Evolutionary conservation across 1,139 yeast species (phyloP).

Genomic region (Diutina catenulata): DNA sequence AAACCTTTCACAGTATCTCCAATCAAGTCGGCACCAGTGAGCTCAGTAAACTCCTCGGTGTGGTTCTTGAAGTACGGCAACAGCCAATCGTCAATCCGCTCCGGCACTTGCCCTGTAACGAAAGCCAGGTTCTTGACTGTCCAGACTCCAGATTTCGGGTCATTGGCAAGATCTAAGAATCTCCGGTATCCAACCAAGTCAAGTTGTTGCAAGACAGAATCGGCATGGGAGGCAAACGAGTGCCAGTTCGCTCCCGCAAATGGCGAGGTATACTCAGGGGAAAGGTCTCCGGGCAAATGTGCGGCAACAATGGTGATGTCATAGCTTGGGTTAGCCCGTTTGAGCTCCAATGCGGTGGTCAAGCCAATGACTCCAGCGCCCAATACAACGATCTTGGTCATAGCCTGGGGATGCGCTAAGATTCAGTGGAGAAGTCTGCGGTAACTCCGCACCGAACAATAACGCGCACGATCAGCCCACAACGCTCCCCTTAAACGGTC

Average conservation of each 20-base stretch:
- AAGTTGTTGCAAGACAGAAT: conserved; percentile 11
- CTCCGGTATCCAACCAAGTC: conserved; percentile 31
- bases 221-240: conserved; percentile 8
- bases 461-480: no score
- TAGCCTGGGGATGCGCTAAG: no score
- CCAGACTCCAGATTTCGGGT: conserved; percentile 37
- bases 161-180: conserved; percentile 28
- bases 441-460: no score
- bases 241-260: conserved; percentile 12
- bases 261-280: conserved; percentile 10
- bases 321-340: conserved; percentile 5
- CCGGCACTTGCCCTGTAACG: conserved; percentile 17
- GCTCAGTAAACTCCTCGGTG: conserved; percentile 17
- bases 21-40: not conserved
- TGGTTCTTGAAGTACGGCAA: conserved; percentile 36
- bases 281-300: conserved; percentile 9
- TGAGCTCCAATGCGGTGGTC: conserved; percentile 5
- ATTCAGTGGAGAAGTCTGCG: no score
- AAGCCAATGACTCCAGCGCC: conserved; percentile 6
- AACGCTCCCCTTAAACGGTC: no score
- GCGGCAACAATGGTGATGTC: conserved; percentile 9
- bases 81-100: conserved; percentile 11
- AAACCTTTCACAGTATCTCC: conserved; percentile 31
- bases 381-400: conserved; percentile 1
- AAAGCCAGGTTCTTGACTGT: conserved; percentile 16